These are phyloP conservation scores for Ceratobasidium sp. DNA, from an alignment of 1,284 basidiomycete genomes.

Conservation along the genomic window DNA sequence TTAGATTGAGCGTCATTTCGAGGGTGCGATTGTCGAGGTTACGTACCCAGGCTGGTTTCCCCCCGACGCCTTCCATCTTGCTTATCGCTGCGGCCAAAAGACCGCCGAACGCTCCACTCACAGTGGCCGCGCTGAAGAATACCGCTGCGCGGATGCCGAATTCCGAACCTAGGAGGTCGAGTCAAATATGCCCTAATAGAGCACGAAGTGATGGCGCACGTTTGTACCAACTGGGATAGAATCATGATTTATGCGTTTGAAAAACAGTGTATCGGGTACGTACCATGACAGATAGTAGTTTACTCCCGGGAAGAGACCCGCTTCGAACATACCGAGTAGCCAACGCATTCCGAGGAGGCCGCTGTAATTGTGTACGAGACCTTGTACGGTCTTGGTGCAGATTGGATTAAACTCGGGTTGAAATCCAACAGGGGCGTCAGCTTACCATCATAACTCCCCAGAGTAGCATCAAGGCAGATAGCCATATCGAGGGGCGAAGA, in stretches of 20 bases:
- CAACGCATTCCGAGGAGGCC: constrained; percentile 50
- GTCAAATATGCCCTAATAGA: constrained; percentile 52
- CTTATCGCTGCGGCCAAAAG: constrained; percentile 44
- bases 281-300: constrained; percentile 54
- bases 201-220: not conserved
- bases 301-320: constrained; percentile 56
- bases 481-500: constrained; percentile 38
- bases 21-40: not conserved
- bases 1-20: not conserved
- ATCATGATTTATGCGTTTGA: not conserved
- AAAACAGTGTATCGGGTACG: not conserved
- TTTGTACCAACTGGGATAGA: constrained; percentile 31
- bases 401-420: not conserved
- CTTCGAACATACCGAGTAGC: constrained; percentile 46
- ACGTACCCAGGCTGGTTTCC: constrained; percentile 43
- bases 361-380: constrained; percentile 54
- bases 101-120: constrained; percentile 54
- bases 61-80: constrained; percentile 44
- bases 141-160: constrained; percentile 54
- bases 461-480: constrained; percentile 41
- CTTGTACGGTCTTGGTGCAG: constrained; percentile 43
- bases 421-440: not conserved
- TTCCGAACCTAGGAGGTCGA: constrained; percentile 44
- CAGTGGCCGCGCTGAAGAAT: constrained; percentile 59
- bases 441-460: constrained; percentile 44